These are phyloP conservation scores for Phytophthora foliorum DNA, from an alignment of 352 stramenopile genomes.

Conservation along the genomic window DNA sequence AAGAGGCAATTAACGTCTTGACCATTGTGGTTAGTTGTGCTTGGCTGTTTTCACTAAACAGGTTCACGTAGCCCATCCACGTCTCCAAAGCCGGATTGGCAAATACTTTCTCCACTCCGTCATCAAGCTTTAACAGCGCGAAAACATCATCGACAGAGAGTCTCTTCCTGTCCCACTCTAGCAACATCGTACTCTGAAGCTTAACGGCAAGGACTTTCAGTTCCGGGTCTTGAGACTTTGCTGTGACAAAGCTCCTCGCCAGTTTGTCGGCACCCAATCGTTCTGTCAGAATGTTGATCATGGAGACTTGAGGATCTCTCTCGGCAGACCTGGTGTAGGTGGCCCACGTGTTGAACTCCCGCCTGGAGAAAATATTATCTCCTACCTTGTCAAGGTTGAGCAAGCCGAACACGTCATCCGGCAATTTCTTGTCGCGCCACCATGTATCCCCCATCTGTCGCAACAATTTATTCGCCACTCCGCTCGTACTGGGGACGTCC, in stretches of 20 bases:
- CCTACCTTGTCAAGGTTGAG: neutral
- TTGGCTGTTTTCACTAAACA: neutral
- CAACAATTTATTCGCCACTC: neutral
- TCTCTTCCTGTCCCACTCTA: neutral
- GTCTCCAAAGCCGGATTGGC: slow-evolving; percentile 8
- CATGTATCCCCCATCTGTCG: neutral
- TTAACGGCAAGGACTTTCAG: neutral
- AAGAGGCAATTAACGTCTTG: neutral
- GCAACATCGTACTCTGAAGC: neutral
- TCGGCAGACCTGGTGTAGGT: neutral
- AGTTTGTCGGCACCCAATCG: neutral
- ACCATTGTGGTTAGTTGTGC: neutral
- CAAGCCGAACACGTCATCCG: neutral
- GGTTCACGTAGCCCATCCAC: slow-evolving; percentile 14
- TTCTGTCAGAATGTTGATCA: neutral
- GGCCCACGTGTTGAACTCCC: neutral
- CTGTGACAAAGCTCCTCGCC: neutral
- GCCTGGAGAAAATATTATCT: neutral
- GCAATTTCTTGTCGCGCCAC: neutral
- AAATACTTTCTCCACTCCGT: neutral
- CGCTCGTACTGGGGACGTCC: neutral
- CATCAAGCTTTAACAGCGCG: slow-evolving; percentile 2
- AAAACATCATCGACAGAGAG: neutral
- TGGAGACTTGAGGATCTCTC: neutral
- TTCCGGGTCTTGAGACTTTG: neutral